Evolutionary conservation across 2,329 filamentous ascomycete species (phyloP).

Genomic region (Exophiala xenobiotica): DNA sequence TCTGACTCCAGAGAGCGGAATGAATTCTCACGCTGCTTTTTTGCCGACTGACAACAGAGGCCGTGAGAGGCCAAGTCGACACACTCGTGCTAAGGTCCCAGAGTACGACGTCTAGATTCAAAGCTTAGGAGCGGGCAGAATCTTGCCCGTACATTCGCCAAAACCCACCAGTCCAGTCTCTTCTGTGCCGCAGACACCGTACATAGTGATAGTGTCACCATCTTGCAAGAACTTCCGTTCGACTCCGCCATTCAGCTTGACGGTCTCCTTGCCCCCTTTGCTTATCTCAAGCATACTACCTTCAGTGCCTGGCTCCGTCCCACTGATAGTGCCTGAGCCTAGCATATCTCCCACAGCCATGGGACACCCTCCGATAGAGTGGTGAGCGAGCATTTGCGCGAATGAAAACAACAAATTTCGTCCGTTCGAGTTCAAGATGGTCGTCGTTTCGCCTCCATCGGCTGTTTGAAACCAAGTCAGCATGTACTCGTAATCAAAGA

Average conservation of each 20-base stretch:
- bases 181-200: conserved; percentile 62
- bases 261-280: conserved; percentile 63
- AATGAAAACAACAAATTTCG: conserved; percentile 77
- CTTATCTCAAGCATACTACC: conserved; percentile 74
- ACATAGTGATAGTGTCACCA: conserved; percentile 67
- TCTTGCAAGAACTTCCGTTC: conserved; percentile 71
- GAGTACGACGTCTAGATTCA: neutral
- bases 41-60: too few species aligned
- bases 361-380: conserved; percentile 72
- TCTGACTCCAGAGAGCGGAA: conserved; percentile 10
- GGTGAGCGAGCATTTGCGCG: conserved; percentile 78
- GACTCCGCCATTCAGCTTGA: conserved; percentile 64
- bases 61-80: too few species aligned
- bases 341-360: conserved; percentile 72
- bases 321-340: conserved; percentile 77
- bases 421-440: conserved; percentile 61
- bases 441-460: conserved; percentile 53
- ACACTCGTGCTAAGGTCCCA: too few species aligned
- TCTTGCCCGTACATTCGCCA: conserved; percentile 67
- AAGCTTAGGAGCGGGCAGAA: conserved; percentile 48
- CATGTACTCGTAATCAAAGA: neutral
- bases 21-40: neutral
- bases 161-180: conserved; percentile 72
- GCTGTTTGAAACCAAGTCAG: conserved; percentile 18
- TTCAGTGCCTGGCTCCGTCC: conserved; percentile 55